Conservation (phyloP, 2,329 filamentous ascomycete species). For the Paradendryphiella salina region DNA sequence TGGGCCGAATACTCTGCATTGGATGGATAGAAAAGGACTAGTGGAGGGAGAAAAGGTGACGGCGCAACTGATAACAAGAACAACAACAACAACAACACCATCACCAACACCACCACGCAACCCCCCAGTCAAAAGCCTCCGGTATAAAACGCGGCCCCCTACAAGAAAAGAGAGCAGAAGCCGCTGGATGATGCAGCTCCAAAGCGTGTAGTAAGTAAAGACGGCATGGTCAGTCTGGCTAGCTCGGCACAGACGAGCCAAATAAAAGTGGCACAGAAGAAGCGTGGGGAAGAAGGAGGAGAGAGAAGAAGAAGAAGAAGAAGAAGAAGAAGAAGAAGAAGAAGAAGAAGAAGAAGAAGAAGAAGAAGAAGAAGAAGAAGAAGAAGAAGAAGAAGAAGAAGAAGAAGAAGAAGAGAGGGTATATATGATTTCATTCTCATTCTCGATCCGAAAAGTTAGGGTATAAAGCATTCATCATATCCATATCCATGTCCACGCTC, state of each 20-base stretch:
- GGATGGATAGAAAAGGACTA: not conserved
- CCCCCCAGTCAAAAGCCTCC: too few relatives aligned
- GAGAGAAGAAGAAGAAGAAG: too few relatives aligned
- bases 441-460: constrained; percentile 7
- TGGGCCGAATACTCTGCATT: not conserved
- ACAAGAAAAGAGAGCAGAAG: not conserved
- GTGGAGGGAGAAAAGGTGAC: not conserved
- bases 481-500: not conserved
- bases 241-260: too few relatives aligned
- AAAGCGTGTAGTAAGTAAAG: too few relatives aligned
- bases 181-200: too few relatives aligned
- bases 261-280: too few relatives aligned
- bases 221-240: too few relatives aligned
- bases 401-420: not conserved
- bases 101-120: not conserved
- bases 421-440: too few relatives aligned
- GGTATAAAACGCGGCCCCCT: not conserved
- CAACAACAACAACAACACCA: too few relatives aligned
- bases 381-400: not conserved
- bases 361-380: not conserved
- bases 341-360: not conserved
- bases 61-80: too few relatives aligned
- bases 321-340: not conserved
- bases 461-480: constrained; percentile 2
- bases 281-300: too few relatives aligned